Conservation (phyloP, 306 rosid genomes). For the Clitoria ternatea region DNA sequence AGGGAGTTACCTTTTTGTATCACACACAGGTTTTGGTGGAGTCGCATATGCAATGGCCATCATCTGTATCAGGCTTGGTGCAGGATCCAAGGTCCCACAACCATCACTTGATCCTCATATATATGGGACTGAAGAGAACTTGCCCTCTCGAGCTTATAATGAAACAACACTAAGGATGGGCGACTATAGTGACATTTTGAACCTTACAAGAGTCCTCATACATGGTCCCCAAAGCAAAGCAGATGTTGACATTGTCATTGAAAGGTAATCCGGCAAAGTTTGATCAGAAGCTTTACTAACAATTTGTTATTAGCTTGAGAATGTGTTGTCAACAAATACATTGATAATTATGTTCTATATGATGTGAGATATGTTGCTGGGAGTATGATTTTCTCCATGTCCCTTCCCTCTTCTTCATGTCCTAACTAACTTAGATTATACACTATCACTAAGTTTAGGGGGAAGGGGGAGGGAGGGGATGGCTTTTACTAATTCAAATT, state of each 20-base stretch:
- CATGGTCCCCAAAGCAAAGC: slow-evolving; percentile 85
- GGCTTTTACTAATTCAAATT: background rate
- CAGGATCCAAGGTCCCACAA: slow-evolving; percentile 44
- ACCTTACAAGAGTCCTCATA: slow-evolving; percentile 75
- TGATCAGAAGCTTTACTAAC: background rate
- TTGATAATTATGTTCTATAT: background rate
- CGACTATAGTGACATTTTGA: slow-evolving; percentile 80
- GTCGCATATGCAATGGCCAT: slow-evolving; percentile 81
- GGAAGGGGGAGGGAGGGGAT: background rate
- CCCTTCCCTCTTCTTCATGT: background rate
- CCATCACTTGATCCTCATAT: slow-evolving; percentile 30
- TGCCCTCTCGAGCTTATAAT: slow-evolving; percentile 43
- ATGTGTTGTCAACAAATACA: background rate
- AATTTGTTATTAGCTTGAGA: background rate
- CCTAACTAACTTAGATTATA: too few species aligned
- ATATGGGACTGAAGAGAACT: slow-evolving; percentile 30
- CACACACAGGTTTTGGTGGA: slow-evolving; percentile 92
- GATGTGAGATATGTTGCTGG: background rate
- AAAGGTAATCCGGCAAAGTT: slow-evolving; percentile 43
- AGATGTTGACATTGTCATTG: slow-evolving; percentile 67
- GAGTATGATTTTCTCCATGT: background rate
- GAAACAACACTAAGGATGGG: slow-evolving; percentile 68
- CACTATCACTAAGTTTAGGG: too few species aligned
- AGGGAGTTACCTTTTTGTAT: slow-evolving; percentile 69
- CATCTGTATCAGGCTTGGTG: slow-evolving; percentile 54